Evolutionary conservation across 768 basidiomycete species (phyloP), one percentile per base, ranked within the genome.

Genomic region (Amanita pseudoporphyria): DNA sequence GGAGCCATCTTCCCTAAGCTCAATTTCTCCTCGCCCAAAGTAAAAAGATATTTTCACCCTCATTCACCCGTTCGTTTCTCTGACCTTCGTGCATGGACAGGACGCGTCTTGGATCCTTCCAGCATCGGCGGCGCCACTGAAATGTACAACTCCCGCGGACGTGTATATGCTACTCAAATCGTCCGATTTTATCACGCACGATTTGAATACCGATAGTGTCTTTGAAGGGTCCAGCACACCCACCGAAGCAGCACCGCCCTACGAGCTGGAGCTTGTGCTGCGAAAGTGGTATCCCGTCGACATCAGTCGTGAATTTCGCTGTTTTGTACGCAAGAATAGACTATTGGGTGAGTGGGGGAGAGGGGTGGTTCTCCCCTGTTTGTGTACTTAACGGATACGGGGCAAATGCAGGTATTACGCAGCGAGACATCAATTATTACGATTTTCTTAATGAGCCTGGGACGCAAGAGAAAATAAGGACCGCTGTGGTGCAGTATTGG

Each of bases 11-110:
- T 98, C 62, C 93, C 94, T 0, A 98, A 98, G 66, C 79, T 98
- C 49, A 97, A 96, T 60, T 96, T 94, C 68, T 89, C 92, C 5
- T 84, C 89, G n/a, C 94, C 94, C 12, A 86, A 84, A 70, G 93
- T 87, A 52, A 47, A 18, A n/a, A 31, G 18, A n/a, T 24, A 9
- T 36, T 22, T 42, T 28, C 18, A 19, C 16, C 30, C 42, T n/a
- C n/a, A n/a, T n/a, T n/a, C n/a, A n/a, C n/a, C n/a, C n/a, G n/a
- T n/a, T n/a, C 32, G 30, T 24, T 6, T 43, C 9, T 51, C 32
- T 39, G 35, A 44, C 28, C 51, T 35, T 41, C n/a, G 41, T 26
- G 16, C 18, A 28, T 13, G 1, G 16, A 14, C 54, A 93, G 91
- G 95, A 98, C 57, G 91, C 93, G 26, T 77, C 87, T 4, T 97